phyloP scores from a whole-genome alignment of 139 green algal genomes.

The Tetraselmis striata region DNA sequence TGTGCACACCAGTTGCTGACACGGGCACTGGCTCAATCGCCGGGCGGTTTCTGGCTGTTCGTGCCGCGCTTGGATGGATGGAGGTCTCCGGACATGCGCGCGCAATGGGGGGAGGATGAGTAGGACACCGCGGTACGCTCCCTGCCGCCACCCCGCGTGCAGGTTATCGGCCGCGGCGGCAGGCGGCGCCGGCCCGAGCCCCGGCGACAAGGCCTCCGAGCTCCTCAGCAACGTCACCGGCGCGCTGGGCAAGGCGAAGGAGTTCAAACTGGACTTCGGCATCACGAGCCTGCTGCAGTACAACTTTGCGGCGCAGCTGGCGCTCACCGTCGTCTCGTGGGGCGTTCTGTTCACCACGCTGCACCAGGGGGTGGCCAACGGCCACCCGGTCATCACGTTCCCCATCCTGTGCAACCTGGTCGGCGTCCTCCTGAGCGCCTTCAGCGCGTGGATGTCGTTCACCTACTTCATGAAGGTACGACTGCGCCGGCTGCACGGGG shows the following conservation, averaged over 20 bases:
- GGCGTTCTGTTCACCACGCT: conserved; percentile 21
- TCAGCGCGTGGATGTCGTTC: conserved; percentile 26
- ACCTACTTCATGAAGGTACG: conserved; percentile 22
- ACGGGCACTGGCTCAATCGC: too few relatives aligned
- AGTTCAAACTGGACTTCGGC: conserved; percentile 14
- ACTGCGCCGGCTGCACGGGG: too few relatives aligned
- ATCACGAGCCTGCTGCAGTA: conserved; percentile 17
- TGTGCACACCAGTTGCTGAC: too few relatives aligned
- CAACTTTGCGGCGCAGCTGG: conserved; percentile 27
- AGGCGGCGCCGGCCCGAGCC: too few relatives aligned
- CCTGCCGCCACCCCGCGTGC: too few relatives aligned
- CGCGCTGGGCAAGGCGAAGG: neutral
- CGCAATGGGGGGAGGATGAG: too few relatives aligned
- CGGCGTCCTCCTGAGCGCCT: conserved; percentile 18
- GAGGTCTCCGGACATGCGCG: too few relatives aligned
- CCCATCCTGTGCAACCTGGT: conserved; percentile 11
- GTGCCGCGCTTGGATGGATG: too few relatives aligned
- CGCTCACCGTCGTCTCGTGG: conserved; percentile 23
- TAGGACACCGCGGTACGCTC: too few relatives aligned
- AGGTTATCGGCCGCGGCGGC: too few relatives aligned
- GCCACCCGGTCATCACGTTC: conserved; percentile 13
- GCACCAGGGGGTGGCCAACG: conserved; percentile 12
- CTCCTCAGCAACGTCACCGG: neutral
- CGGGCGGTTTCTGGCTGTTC: too few relatives aligned
- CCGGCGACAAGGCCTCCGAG: neutral